Percentiles rank a stretch among this genome's conserved stretches.
These are phyloP conservation scores for Ascochyta fabae DNA, from an alignment of 2,329 filamentous ascomycete genomes.

Conservation along the genomic window DNA sequence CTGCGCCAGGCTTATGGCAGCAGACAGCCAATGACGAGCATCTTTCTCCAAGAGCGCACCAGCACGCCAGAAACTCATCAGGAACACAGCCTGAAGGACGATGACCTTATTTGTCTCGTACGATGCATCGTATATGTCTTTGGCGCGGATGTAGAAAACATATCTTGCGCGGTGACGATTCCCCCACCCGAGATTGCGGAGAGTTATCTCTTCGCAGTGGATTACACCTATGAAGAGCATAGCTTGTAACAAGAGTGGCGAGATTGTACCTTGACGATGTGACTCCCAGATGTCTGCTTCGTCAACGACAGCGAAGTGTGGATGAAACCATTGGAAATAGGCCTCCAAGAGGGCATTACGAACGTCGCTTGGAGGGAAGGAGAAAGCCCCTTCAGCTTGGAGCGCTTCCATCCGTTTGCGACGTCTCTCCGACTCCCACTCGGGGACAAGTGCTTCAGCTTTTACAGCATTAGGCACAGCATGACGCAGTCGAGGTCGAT, in stretches of 20 bases:
- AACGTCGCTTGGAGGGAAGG: conserved; percentile 53
- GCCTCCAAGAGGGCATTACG: conserved; percentile 56
- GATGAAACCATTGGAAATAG: conserved; percentile 65
- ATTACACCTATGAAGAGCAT: conserved; percentile 63
- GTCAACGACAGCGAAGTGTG: conserved; percentile 63
- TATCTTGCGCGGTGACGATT: conserved; percentile 60
- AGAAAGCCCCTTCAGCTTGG: conserved; percentile 52
- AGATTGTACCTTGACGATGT: conserved; percentile 53
- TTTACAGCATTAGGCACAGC: conserved; percentile 43
- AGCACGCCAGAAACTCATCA: conserved; percentile 64
- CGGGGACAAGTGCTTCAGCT: conserved; percentile 46
- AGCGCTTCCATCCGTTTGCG: conserved; percentile 47
- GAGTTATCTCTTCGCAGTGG: conserved; percentile 57
- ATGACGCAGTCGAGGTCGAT: conserved; percentile 36
- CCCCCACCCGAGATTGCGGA: conserved; percentile 55
- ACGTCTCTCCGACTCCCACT: conserved; percentile 46
- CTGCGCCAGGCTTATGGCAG: conserved; percentile 60
- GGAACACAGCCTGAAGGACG: conserved; percentile 59
- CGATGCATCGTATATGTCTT: conserved; percentile 61
- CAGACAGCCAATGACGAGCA: conserved; percentile 49
- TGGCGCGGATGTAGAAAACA: conserved; percentile 58
- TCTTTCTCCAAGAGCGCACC: conserved; percentile 51
- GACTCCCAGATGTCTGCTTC: conserved; percentile 52
- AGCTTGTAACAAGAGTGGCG: conserved; percentile 59
- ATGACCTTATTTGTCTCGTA: conserved; percentile 60